Evolutionary conservation across 257 asterid genomes (phyloP).

Genomic region (Coffea canephora): DNA sequence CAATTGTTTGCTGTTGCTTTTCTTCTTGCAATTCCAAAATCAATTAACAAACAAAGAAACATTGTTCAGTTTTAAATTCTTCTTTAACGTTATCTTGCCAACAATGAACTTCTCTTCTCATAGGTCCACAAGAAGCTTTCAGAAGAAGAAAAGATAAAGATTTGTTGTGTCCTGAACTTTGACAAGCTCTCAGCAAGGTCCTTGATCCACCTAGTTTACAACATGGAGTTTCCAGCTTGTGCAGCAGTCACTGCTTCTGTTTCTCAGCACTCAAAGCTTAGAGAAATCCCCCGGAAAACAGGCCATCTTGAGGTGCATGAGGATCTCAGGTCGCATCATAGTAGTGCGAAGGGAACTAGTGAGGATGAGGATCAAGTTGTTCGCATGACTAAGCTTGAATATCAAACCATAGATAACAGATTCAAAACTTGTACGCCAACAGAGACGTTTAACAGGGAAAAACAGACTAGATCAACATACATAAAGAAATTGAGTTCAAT

Average conservation of each 20-base stretch:
- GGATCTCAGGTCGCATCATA: not conserved
- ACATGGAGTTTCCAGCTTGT: constrained; percentile 39
- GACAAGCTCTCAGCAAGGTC: constrained; percentile 42
- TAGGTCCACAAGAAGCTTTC: constrained; percentile 44
- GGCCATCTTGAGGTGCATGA: not conserved
- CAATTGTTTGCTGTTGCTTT: too few species aligned
- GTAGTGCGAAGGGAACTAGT: not conserved
- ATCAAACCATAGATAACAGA: constrained; percentile 2
- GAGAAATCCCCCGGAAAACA: constrained; percentile 6
- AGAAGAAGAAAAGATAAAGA: constrained; percentile 46
- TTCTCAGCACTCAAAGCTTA: constrained; percentile 23
- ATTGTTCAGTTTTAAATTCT: not conserved
- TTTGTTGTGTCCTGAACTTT: constrained; percentile 39
- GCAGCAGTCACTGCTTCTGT: constrained; percentile 27
- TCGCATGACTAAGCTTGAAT: constrained; percentile 1
- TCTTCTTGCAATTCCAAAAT: not conserved
- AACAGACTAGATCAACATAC: constrained; percentile 18
- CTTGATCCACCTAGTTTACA: constrained; percentile 25
- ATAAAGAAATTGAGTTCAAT: constrained; percentile 16
- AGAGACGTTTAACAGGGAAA: constrained; percentile 18
- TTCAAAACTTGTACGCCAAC: constrained; percentile 3
- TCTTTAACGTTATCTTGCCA: not conserved
- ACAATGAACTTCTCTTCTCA: not conserved
- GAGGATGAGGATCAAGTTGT: constrained; percentile 13
- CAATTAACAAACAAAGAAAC: not conserved